Evolutionary conservation across 169 alveolate genomes (phyloP).

Genomic region (Cryptosporidium xiaoi): DNA sequence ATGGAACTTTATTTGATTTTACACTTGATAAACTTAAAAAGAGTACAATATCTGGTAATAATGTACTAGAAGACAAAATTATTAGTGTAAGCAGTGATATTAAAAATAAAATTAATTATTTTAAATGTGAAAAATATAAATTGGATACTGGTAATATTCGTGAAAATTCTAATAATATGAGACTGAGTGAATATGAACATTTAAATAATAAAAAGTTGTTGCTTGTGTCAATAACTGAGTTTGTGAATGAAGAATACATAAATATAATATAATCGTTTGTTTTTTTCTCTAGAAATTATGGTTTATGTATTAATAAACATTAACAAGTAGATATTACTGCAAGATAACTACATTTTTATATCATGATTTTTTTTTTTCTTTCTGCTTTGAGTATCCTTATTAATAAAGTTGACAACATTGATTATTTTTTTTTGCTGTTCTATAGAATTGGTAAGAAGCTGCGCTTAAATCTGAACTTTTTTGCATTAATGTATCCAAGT

Average conservation of each 20-base stretch:
- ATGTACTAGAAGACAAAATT: slow-evolving; percentile 9
- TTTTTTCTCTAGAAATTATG: neutral
- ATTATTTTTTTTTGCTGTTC: slow-evolving; percentile 91
- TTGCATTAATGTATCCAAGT: slow-evolving; percentile 92
- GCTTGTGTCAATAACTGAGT: neutral
- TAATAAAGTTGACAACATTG: slow-evolving; percentile 90
- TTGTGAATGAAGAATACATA: neutral
- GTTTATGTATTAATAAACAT: neutral
- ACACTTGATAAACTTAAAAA: slow-evolving; percentile 28
- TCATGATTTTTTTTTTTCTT: neutral
- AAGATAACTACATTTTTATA: neutral
- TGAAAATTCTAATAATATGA: too few species aligned
- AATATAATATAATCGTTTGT: neutral
- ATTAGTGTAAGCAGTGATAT: neutral
- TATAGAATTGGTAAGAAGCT: slow-evolving; percentile 86
- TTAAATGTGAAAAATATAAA: neutral
- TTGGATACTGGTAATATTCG: neutral
- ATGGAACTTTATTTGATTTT: slow-evolving; percentile 18
- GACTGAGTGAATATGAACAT: too few species aligned
- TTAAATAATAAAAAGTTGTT: too few species aligned
- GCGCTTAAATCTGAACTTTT: slow-evolving; percentile 90
- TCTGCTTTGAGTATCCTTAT: too few species aligned
- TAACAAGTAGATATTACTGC: neutral
- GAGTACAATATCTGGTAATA: slow-evolving; percentile 41
- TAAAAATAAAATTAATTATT: neutral